A percentile compares a stretch with the other conserved stretches of the same genome.
These are phyloP conservation scores for Botrytis hyacinthi DNA, from an alignment of 2,329 filamentous ascomycete species.

Conservation along the genomic window DNA sequence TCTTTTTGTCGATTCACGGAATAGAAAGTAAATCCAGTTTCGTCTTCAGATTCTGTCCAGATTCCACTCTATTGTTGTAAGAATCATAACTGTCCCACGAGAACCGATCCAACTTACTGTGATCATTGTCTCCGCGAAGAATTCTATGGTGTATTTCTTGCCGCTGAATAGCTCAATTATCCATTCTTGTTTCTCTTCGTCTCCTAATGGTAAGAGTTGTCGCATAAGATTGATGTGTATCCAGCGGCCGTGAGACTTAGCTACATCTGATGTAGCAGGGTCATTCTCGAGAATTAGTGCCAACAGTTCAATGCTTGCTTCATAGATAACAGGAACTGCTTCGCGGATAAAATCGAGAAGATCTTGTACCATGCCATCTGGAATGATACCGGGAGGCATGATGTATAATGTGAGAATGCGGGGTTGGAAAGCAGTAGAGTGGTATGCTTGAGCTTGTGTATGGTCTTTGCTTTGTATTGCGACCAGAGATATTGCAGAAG, in stretches of 20 bases:
- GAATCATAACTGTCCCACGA: background rate
- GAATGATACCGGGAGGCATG: background rate
- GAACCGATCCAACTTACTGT: background rate
- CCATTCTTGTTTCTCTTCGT: background rate
- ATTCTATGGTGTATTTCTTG: background rate
- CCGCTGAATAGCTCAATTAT: background rate
- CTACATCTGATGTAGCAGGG: background rate
- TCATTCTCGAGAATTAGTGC: background rate
- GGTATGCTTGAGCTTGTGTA: background rate
- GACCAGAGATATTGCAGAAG: background rate
- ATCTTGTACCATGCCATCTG: background rate
- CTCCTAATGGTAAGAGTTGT: background rate
- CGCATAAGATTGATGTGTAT: background rate
- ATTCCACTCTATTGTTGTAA: background rate
- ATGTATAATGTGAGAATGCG: background rate
- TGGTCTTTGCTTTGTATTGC: background rate
- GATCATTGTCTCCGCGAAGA: background rate
- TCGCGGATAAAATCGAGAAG: background rate
- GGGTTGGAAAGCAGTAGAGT: background rate
- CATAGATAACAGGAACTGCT: background rate
- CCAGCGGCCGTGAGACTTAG: constrained; percentile 2
- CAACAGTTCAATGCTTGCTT: background rate
- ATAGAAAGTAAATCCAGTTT: background rate
- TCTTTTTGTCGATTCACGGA: background rate
- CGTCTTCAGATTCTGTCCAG: background rate